Evolutionary conservation across 495 filamentous ascomycete species (phyloP).

Genomic region (Cetradonia linearis): DNA sequence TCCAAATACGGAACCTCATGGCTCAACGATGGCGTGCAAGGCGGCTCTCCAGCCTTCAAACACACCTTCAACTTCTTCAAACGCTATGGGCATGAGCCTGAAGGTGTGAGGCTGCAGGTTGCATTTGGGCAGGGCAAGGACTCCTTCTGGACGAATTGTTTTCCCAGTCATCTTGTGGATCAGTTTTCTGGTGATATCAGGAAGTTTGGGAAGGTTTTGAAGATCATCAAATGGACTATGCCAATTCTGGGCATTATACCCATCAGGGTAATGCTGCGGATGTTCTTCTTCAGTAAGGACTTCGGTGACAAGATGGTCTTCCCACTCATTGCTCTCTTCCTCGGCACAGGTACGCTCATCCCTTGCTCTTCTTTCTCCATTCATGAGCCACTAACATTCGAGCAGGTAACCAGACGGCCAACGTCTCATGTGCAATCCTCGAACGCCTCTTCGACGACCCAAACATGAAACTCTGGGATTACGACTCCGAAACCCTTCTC

Average conservation of each 20-base stretch:
- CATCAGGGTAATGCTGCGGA: slow-evolving; percentile 54
- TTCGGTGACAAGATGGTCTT: slow-evolving; percentile 64
- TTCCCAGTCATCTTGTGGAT: slow-evolving; percentile 57
- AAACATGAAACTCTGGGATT: slow-evolving; percentile 67
- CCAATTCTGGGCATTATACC: slow-evolving; percentile 63
- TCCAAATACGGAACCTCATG: slow-evolving; percentile 56
- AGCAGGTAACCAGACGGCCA: slow-evolving; percentile 56
- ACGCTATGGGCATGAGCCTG: slow-evolving; percentile 53
- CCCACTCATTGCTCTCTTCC: slow-evolving; percentile 68
- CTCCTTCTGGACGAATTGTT: slow-evolving; percentile 74
- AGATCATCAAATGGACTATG: slow-evolving; percentile 59
- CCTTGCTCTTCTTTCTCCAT: background rate
- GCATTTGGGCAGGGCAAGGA: slow-evolving; percentile 67
- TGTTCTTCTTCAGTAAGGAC: slow-evolving; percentile 64
- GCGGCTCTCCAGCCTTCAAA: slow-evolving; percentile 68
- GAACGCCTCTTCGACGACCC: slow-evolving; percentile 67
- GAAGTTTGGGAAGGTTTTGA: slow-evolving; percentile 55
- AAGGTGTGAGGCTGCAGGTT: slow-evolving; percentile 64
- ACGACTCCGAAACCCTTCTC: slow-evolving; percentile 56
- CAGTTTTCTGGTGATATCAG: slow-evolving; percentile 53
- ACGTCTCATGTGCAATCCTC: slow-evolving; percentile 63
- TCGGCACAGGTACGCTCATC: slow-evolving; percentile 49
- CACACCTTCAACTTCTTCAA: slow-evolving; percentile 74
- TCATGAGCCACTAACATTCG: slow-evolving; percentile 22
- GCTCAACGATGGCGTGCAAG: slow-evolving; percentile 82